Base-by-base conservation (phyloP, 208 protist species). In the Crithidia bombi region DNA sequence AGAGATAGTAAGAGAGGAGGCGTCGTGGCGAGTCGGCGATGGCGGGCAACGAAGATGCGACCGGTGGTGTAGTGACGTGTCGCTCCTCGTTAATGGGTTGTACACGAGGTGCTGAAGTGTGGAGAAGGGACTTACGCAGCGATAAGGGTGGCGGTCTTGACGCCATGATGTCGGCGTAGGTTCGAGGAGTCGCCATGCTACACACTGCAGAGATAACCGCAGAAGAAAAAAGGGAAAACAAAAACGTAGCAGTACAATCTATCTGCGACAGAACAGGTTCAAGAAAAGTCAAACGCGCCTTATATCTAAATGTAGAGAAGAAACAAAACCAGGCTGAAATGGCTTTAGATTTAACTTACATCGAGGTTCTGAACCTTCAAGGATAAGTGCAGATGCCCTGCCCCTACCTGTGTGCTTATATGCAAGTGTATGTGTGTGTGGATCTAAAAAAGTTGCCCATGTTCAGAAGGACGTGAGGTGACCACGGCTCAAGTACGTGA, bases 1-100 rank as follows among this genome's bases (percentile, higher is more conserved):
- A 69, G 12, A 75, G 44, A 54, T 75, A 75, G 46, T 75, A 75
- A n/a, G 70, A 69, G n/a, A 69, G 62, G 2, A 75, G 61, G 25
- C 70, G 61, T 2, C 70, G 54, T 5, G 70, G 70, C 19, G 63
- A 69, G 62, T 75, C 55, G 1, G 44, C 70, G 30, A 64, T 65
- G 35, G 44, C 47, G n/a, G 69, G 57, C 9, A 52, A 33, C 1
- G 69, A 63, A 12, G 26, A 26, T 6, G 39, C 14, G 28, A 21
- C 4, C 14, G 33, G 25, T 38, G 35, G 26, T 15, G 47, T 51
- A 10, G 44, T 21, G 39, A 52, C 46, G 25, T 33, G 30, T 14
- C 26, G 30, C 23, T 26, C 5, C n/a, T 19, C 38, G 30, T 41
- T 43, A 21, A 41, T 35, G 49, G n/a, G 25, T 28, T 17, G 41